These are phyloP conservation scores for Aegilops umbellulata DNA, from an alignment of 176 grass and related monocot species.

Conservation along the genomic window DNA sequence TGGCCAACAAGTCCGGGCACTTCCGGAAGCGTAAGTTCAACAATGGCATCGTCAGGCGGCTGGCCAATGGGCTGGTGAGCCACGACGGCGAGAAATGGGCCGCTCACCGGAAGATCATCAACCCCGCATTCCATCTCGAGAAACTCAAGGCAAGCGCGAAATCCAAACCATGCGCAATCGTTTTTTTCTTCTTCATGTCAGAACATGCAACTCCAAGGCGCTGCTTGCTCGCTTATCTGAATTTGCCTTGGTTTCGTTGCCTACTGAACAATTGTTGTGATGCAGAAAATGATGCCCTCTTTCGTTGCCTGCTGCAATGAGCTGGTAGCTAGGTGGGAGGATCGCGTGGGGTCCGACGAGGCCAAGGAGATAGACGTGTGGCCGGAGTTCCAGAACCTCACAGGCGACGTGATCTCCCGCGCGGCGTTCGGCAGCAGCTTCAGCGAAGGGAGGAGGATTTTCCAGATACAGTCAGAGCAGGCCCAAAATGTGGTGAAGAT, in stretches of 20 bases:
- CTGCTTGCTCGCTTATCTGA: background rate
- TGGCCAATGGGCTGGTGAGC: background rate
- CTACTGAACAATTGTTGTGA: background rate
- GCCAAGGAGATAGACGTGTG: slow-evolving; percentile 35
- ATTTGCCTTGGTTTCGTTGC: background rate
- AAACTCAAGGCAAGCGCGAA: slow-evolving; percentile 35
- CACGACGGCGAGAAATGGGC: slow-evolving; percentile 54
- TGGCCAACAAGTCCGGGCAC: slow-evolving; percentile 17
- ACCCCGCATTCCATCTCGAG: slow-evolving; percentile 54
- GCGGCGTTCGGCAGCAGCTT: slow-evolving; percentile 55
- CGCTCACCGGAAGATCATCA: slow-evolving; percentile 48
- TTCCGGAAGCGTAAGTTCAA: slow-evolving; percentile 1
- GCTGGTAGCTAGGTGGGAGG: slow-evolving; percentile 35
- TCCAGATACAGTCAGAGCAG: slow-evolving; percentile 43
- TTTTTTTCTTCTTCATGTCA: too few species aligned
- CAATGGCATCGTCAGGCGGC: background rate
- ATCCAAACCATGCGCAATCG: too few species aligned
- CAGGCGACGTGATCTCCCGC: slow-evolving; percentile 42
- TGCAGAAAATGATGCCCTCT: slow-evolving; percentile 40
- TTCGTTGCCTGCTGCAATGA: slow-evolving; percentile 33
- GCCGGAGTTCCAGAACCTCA: slow-evolving; percentile 43
- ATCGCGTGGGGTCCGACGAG: background rate
- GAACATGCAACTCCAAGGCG: too few species aligned
- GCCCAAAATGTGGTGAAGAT: background rate
- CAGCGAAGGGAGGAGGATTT: slow-evolving; percentile 34